Base-by-base conservation (phyloP, 73 alveolate species). In the Tetrahymena elliotti region DNA sequence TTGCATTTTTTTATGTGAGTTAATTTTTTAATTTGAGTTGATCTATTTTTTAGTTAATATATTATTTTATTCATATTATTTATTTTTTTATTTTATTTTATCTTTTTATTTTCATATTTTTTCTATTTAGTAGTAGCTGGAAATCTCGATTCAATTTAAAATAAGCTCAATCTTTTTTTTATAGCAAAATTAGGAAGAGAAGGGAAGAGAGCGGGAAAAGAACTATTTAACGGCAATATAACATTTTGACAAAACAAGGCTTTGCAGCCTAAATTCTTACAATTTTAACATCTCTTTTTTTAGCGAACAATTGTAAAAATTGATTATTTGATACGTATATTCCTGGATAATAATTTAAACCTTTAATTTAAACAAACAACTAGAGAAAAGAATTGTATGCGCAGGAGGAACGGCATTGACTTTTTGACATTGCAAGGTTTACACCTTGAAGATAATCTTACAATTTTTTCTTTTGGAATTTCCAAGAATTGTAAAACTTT, bases 201-300 rank as follows among this genome's bases (percentile, higher is more conserved):
- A 31, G 88, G 88, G 36, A 27, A 68, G 88, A 68, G 88, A 68
- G 82, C 82, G 88, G 88, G 88, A 6, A 31, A 1, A 68, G 15
- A 68, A 10, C 33, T 68, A 27, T 31, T 68, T 68, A 68, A 68
- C 88, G 88, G 88, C 88, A 27, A 68, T 68, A 68, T 7, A 27
- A 68, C 38, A 68, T 68, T 68, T 68, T 68, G 88, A 68, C 88
- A 68, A 68, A 68, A 68, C 88, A 68, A 68, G 88, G 88, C 88
- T 68, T 68, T 68, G 88, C 88, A 68, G 88, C 88, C 88, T 68
- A 68, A 68, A 68, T 68, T 68, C 88, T 68, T 68, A 68, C 88
- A 68, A 68, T 68, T 68, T 68, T 68, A 68, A 36, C 88, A 68
- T 68, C 36, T 35, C 33, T 11, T 68, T 68, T 68, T 47, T n/a